Evolutionary conservation across 108 stramenopile species (phyloP).

Genomic region (Stephanodiscus minutulus): DNA sequence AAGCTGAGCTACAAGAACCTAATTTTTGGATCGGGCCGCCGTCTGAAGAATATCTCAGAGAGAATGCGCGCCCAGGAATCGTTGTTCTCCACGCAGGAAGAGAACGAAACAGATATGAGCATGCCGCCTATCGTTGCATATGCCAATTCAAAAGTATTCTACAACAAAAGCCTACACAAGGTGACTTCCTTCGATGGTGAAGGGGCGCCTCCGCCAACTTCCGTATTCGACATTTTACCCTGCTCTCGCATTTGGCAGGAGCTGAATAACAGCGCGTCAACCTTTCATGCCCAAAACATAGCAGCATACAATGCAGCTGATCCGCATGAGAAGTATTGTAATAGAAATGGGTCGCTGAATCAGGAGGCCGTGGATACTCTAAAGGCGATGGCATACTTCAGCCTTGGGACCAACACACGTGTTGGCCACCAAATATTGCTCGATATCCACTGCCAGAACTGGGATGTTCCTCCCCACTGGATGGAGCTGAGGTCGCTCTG

Average conservation of each 20-base stretch:
- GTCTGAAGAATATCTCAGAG: conserved; percentile 73
- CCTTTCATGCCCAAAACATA: conserved; percentile 13
- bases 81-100: conserved; percentile 55
- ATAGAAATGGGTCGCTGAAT: conserved; percentile 36
- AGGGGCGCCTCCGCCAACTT: conserved; percentile 9
- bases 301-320: conserved; percentile 27
- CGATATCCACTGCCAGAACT: conserved; percentile 60
- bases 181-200: conserved; percentile 50
- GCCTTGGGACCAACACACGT: conserved; percentile 49
- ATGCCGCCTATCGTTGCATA: conserved; percentile 70
- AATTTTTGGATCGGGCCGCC: conserved; percentile 75
- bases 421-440: conserved; percentile 64
- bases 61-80: conserved; percentile 82
- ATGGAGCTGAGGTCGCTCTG: conserved; percentile 51
- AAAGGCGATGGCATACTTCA: conserved; percentile 59
- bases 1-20: conserved; percentile 83
- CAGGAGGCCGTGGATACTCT: conserved; percentile 45
- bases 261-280: conserved; percentile 39
- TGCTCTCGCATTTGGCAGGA: conserved; percentile 69
- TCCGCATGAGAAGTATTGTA: conserved; percentile 15
- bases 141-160: conserved; percentile 74
- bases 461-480: conserved; percentile 51
- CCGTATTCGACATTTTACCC: conserved; percentile 69
- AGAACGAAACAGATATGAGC: conserved; percentile 59
- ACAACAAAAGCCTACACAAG: conserved; percentile 57